phyloP scores from a whole-genome alignment of 129 eudicot species.

The Artemisia annua region DNA sequence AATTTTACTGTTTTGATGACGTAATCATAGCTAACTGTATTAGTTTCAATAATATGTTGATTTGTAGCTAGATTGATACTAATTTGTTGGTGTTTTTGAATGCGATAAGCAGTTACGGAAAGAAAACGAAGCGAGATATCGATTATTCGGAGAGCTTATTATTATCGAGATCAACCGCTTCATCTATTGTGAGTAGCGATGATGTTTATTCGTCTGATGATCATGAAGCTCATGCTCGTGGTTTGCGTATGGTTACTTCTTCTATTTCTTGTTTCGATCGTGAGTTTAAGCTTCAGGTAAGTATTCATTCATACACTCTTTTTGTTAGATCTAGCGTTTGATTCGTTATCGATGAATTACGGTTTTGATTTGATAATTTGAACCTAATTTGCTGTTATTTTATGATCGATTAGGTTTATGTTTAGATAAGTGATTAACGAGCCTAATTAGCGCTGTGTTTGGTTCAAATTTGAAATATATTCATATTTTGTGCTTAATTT shows the following conservation, averaged over 20 bases:
- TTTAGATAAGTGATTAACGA: background rate
- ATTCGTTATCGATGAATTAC: background rate
- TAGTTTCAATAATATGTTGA: background rate
- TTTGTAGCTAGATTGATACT: constrained; percentile 7
- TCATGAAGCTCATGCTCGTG: constrained; percentile 23
- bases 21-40: too few relatives aligned
- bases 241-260: constrained; percentile 23
- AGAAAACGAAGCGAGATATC: constrained; percentile 10
- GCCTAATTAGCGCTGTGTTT: too few relatives aligned
- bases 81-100: constrained; percentile 21
- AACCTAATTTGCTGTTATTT: too few relatives aligned
- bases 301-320: constrained; percentile 1
- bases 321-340: background rate
- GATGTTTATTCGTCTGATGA: constrained; percentile 37
- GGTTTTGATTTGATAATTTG: background rate
- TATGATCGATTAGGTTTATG: background rate
- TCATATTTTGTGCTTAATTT: background rate
- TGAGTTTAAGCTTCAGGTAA: constrained; percentile 48
- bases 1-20: too few relatives aligned
- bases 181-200: constrained; percentile 42
- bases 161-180: constrained; percentile 37
- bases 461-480: too few relatives aligned
- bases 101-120: constrained; percentile 20
- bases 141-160: constrained; percentile 30
- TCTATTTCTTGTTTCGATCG: constrained; percentile 36